These are phyloP conservation scores for Sarocladium strictum DNA, from an alignment of 2,329 filamentous ascomycete species.

Conservation along the genomic window DNA sequence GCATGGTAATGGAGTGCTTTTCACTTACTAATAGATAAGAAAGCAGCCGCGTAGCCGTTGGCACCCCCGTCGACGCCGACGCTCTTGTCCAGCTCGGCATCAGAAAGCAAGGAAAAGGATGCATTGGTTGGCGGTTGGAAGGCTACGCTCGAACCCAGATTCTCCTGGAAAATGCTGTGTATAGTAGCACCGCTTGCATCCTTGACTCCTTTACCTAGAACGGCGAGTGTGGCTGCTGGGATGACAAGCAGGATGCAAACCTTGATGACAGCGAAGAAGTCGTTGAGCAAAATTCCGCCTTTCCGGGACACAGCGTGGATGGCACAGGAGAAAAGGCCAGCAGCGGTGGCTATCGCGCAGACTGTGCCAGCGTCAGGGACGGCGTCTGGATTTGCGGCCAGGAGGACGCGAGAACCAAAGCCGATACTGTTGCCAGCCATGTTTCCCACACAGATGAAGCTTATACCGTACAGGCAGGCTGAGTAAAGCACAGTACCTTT, in stretches of 20 bases:
- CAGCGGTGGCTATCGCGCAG: conserved; percentile 40
- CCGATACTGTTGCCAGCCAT: conserved; percentile 42
- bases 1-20: too few species aligned
- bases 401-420: conserved; percentile 35
- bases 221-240: conserved; percentile 25
- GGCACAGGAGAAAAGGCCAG: conserved; percentile 36
- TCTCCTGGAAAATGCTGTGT: conserved; percentile 19
- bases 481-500: conserved; percentile 30
- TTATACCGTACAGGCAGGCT: conserved; percentile 38
- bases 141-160: conserved; percentile 19
- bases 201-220: conserved; percentile 12
- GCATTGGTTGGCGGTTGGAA: conserved; percentile 13
- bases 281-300: conserved; percentile 45
- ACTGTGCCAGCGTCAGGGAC: conserved; percentile 26
- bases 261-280: conserved; percentile 44
- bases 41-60: conserved; percentile 30
- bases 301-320: conserved; percentile 42
- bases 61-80: conserved; percentile 17
- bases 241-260: conserved; percentile 41
- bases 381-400: conserved; percentile 23
- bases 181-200: conserved; percentile 21
- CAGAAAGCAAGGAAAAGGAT: too few species aligned
- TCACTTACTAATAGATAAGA: conserved; percentile 29
- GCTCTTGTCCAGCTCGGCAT: too few species aligned
- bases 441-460: conserved; percentile 41